Conservation (phyloP, 352 stramenopile species). For the Phytopythium kandeliae region DNA sequence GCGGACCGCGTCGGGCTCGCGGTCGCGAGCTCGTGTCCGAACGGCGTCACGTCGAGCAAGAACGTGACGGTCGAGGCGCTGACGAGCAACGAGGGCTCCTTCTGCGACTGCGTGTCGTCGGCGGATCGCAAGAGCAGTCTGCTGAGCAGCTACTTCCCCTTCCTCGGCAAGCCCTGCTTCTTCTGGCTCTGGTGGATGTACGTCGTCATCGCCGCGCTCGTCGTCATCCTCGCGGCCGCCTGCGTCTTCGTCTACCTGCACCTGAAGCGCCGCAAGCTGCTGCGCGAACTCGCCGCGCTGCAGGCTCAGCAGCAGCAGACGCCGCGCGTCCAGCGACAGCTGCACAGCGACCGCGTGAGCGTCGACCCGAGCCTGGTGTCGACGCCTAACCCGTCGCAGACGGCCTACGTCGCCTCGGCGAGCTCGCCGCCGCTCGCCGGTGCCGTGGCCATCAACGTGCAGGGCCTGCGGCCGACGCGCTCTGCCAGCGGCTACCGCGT, state of each 20-base stretch:
- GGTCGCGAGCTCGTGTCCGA: conserved; percentile 67
- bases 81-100: conserved; percentile 19
- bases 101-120: conserved; percentile 62
- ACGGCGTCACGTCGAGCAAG: conserved; percentile 62
- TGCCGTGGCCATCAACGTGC: conserved; percentile 3
- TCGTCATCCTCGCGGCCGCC: conserved; percentile 49
- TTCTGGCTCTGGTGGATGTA: conserved; percentile 90
- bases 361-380: conserved; percentile 42
- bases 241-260: conserved; percentile 44
- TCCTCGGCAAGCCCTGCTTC: conserved; percentile 69
- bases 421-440: conserved; percentile 12
- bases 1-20: conserved; percentile 47
- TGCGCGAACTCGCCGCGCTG: conserved; percentile 29
- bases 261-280: conserved; percentile 44
- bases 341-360: conserved; percentile 22
- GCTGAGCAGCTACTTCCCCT: conserved; percentile 54
- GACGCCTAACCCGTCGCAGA: conserved; percentile 18
- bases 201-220: conserved; percentile 51
- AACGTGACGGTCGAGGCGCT: conserved; percentile 50
- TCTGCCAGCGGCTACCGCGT: neutral
- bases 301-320: conserved; percentile 12
- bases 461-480: neutral
- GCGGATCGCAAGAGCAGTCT: conserved; percentile 52
- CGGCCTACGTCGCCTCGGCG: conserved; percentile 19
- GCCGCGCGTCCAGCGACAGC: conserved; percentile 25